Base-by-base conservation (phyloP, 768 basidiomycete genomes). In the Tulasnella sp. region DNA sequence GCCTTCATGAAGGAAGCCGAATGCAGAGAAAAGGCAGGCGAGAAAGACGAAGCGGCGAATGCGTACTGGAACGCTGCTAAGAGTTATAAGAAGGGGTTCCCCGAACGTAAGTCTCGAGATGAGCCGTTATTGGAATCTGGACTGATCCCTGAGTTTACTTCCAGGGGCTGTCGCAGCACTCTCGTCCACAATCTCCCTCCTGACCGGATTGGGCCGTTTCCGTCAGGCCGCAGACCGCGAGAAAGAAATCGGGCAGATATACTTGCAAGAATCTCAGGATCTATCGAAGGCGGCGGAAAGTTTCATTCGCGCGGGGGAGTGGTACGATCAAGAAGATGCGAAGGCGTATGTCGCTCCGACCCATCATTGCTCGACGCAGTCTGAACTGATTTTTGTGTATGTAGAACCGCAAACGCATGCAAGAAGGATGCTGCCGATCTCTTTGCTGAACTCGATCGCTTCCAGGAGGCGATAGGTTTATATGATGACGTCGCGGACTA, bases 61-160 rank as follows among this genome's bases (percentile, higher is more conserved):
- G 93, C 93, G 7, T 98, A 86, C 84, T 97, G 94, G 88, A 96
- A 94, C 67, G 93, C 96, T 11, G 83, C 89, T 32, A 98, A 98
- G 72, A 82, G 86, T 21, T 99, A 87, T 75, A 99, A 97, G 75
- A 78, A 86, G 70, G 84, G 82, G 23, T 81, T 77, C 68, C 92
- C 73, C 77, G 85, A 90, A 63, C 74, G 94, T 96, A 67, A 67
- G 83, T 70, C 29, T 9, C 21, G 29, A 31, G 14, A 19, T 23
- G 4, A 2, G 32, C 15, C 12, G 21, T 6, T n/a, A n/a, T n/a
- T 55, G 15, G 23, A 7, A 43, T 29, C n/a, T 15, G 37, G 7
- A 53, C 19, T 34, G 52, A 21, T 39, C 1, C 19, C 57, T 6
- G 8, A 12, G 57, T 12, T 3, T 9, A n/a, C 25, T 23, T 51